Evolutionary conservation across 352 stramenopile genomes (phyloP), one percentile per base, ranked within the genome.

Genomic region (Pythium apleroticum): DNA sequence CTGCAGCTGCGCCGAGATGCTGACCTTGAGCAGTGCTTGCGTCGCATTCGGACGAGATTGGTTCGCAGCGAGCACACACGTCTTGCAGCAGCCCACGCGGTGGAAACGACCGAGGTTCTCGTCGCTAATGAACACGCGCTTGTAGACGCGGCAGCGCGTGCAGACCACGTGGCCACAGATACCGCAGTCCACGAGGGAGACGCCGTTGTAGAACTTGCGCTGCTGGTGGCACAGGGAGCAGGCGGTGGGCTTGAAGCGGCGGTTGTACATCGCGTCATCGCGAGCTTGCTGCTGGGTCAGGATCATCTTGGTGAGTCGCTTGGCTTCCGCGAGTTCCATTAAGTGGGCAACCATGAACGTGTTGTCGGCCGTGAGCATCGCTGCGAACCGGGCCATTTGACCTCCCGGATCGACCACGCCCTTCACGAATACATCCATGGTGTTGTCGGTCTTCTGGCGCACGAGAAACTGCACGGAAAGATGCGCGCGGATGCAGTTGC

Each of bases 361-460:
- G 43, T 69, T 67, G 25, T 86, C 76, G 8, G 72, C 53, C 4
- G 72, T 66, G 48, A 87, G 76, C 58, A 76, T 75, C 39, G 79
- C 71, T 20, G 65, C 72, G 37, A 90, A 55, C 2, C 76, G 71
- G 19, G 64, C 60, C 31, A 88, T 78, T 11, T 64, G 71, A 15
- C 78, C 77, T 7, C 73, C 63, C 24, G 86, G 75, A 43, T 80
- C 70, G 35, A 86, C 72, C 37, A 81, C 78, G 24, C 75, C 81
- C 20, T 82, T 68, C 77, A 86, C 84, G 60, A 88, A 90, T 11
- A 90, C 75, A 20, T 90, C 78, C 9, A 90, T 67, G n/a, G 71
- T 57, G 27, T 69, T 74, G 10, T 76, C 74, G 50, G 55, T 75
- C 63, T 77, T 84, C 66, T 90, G 81, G 3, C 78, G 73, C 63